A percentile compares a stretch with the other conserved stretches of the same genome.
These are phyloP conservation scores for Plasmodium knowlesi DNA, from an alignment of 169 alveolate genomes.

Conservation along the genomic window DNA sequence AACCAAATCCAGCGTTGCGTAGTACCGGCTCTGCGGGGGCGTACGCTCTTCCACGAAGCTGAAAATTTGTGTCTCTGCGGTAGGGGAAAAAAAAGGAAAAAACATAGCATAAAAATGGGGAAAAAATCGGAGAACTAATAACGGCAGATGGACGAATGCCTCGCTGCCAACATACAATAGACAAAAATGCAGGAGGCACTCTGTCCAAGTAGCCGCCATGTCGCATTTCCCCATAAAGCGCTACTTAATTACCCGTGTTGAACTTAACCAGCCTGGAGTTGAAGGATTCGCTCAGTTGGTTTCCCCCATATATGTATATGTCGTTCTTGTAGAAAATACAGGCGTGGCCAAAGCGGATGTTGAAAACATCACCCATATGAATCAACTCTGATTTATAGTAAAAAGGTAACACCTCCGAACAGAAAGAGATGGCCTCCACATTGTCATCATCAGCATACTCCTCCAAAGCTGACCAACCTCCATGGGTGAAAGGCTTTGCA, in stretches of 20 bases:
- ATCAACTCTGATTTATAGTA: slow-evolving; percentile 73
- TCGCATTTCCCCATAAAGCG: neutral
- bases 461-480: neutral
- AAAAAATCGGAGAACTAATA: neutral
- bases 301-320: slow-evolving; percentile 68
- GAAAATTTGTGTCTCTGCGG: slow-evolving; percentile 26
- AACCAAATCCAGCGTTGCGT: slow-evolving; percentile 45
- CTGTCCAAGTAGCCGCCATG: neutral
- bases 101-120: neutral
- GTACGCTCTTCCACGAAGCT: slow-evolving; percentile 15
- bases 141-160: neutral
- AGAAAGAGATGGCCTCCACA: slow-evolving; percentile 36
- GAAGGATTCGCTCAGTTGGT: neutral
- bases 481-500: slow-evolving; percentile 11
- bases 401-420: slow-evolving; percentile 73
- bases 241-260: neutral
- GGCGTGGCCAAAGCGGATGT: slow-evolving; percentile 61
- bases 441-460: neutral
- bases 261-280: slow-evolving; percentile 14
- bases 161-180: neutral
- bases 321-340: slow-evolving; percentile 33
- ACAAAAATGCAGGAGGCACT: neutral
- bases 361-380: slow-evolving; percentile 38
- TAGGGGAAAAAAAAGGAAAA: neutral
- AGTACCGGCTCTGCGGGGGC: slow-evolving; percentile 17